These are phyloP conservation scores for Rhododendron henanense DNA, from an alignment of 148 eudicot species.

Conservation along the genomic window DNA sequence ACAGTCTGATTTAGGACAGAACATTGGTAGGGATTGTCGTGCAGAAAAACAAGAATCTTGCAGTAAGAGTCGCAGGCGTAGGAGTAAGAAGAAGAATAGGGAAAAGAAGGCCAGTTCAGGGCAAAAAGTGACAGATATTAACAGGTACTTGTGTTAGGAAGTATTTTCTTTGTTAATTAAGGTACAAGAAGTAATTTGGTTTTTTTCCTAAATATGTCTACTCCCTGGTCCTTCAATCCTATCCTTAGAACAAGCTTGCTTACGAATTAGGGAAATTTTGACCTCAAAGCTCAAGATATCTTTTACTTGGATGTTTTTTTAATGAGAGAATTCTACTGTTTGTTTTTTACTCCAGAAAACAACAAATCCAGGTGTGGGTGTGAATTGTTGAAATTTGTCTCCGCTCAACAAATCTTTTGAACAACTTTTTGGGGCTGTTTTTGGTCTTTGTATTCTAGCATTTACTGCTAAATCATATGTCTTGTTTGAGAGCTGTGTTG, in stretches of 20 bases:
- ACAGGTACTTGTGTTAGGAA: conserved; percentile 36
- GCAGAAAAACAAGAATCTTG: conserved; percentile 22
- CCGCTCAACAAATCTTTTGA: background rate
- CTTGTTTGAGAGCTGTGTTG: background rate
- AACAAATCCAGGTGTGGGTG: background rate
- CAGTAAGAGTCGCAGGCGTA: conserved; percentile 22
- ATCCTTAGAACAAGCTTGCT: background rate
- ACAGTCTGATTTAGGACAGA: conserved; percentile 21
- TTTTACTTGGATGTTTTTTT: background rate
- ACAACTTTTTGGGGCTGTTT: background rate
- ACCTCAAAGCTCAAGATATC: background rate
- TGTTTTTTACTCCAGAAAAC: background rate
- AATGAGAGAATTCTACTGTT: background rate
- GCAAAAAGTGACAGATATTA: conserved; percentile 16
- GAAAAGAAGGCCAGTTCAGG: conserved; percentile 34
- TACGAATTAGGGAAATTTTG: background rate
- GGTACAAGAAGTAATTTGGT: background rate
- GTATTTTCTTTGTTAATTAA: background rate
- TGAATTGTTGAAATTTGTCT: background rate
- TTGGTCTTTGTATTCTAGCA: background rate
- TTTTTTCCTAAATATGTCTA: background rate
- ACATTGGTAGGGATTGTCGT: conserved; percentile 15
- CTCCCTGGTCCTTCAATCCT: background rate
- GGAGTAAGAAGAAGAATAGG: conserved; percentile 43
- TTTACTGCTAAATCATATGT: background rate